Evolutionary conservation across 2,329 filamentous ascomycete species (phyloP), one percentile per base, ranked within the genome.

Genomic region (Fusarium bactridioides): DNA sequence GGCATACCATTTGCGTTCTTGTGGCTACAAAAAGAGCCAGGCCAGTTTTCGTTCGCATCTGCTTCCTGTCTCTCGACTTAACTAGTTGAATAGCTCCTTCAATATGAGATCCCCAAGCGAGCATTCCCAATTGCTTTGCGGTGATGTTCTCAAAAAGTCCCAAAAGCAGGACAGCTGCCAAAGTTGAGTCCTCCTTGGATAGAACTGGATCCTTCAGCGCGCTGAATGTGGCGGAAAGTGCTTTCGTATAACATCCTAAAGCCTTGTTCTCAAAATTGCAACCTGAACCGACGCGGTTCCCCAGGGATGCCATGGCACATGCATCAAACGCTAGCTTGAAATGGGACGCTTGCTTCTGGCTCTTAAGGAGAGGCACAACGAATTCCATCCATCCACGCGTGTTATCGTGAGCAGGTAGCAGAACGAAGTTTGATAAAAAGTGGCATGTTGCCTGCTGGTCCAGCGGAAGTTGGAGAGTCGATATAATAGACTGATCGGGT

Each of bases 101-200:
- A n/a, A 88, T 86, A 73, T 91, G 89, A 15, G 88, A 89, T 8
- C 88, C 88, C 89, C 89, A 91, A 4, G 88, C 88, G 61, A 86
- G 81, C 76, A 86, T 86, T 38, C 85, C 87, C 55, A 87, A 80
- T 58, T 87, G 84, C 64, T 85, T 86, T 18, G 87, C 86, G 2
- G 86, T 86, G 48, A 91, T 89, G 61, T 85, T 88, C 80, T 91
- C 90, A 67, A 89, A 92, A 27, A 91, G 81, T 1, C 89, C 87
- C 31, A 92, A 77, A 64, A 91, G 80, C 37, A 92, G 79, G 21
- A 91, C 88, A 2, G 89, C 84, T 5, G 87, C 89, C 18, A 92
- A 75, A 0, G 89, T 90, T 18, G 84, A 83, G 75, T 92, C 90
- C n/a, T 85, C 81, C 65, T 83, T 86, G 58, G 86, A 85, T 58